Conservation (phyloP, 1,139 yeast species). For the Geotrichum europaeum region DNA sequence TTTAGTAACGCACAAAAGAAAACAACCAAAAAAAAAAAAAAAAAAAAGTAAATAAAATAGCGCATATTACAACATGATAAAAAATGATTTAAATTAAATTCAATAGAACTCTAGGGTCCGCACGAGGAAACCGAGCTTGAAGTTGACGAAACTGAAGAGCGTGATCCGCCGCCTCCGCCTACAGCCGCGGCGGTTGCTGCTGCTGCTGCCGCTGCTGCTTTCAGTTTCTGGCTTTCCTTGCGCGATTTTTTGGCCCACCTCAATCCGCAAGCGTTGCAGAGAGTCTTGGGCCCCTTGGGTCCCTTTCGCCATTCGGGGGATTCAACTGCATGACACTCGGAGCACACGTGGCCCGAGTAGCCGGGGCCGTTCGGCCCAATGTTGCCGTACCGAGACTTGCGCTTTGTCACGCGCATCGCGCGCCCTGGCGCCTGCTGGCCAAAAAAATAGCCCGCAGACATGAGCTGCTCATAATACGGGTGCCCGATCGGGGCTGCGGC, state of each 20-base stretch:
- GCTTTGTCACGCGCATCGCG: not conserved
- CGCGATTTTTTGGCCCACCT: slow-evolving; percentile 41
- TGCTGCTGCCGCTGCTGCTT: not conserved
- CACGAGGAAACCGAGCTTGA: not conserved
- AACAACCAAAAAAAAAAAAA: too few species aligned
- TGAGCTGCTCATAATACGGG: not conserved
- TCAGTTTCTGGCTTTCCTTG: not conserved
- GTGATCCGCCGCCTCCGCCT: not conserved
- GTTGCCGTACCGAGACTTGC: slow-evolving; percentile 7
- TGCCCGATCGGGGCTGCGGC: not conserved
- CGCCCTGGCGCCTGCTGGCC: not conserved
- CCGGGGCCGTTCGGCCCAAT: not conserved
- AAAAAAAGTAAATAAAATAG: too few species aligned
- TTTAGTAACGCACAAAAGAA: too few species aligned
- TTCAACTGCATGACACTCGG: slow-evolving; percentile 55
- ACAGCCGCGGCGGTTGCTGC: not conserved
- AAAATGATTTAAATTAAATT: not conserved
- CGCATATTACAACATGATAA: not conserved
- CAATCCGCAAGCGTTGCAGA: slow-evolving; percentile 62
- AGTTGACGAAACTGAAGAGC: not conserved
- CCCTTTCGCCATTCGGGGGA: slow-evolving; percentile 68
- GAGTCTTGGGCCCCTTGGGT: slow-evolving; percentile 56
- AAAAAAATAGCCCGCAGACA: not conserved
- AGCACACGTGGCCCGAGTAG: slow-evolving; percentile 22
- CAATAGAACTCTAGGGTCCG: not conserved